phyloP scores from a whole-genome alignment of 202 grass and related monocot genomes.

The Zoysia matrella region DNA sequence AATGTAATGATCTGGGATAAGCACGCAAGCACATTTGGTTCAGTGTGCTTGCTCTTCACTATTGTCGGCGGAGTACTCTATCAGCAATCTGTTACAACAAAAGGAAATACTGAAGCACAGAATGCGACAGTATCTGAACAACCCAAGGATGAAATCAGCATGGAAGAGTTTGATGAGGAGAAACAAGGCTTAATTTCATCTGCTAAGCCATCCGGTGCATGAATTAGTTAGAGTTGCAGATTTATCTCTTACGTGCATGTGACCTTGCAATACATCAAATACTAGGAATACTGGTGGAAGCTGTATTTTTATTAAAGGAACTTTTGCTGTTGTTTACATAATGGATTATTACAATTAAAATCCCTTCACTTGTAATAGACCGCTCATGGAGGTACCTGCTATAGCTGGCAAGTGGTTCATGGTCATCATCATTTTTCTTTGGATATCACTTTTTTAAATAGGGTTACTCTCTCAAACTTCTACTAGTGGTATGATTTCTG shows the following conservation, averaged over 20 bases:
- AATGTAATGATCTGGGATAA: slow-evolving; percentile 97
- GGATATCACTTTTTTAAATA: background rate
- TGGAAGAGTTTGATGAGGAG: slow-evolving; percentile 46
- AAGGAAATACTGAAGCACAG: slow-evolving; percentile 35
- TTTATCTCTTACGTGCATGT: slow-evolving; percentile 2
- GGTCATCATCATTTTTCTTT: background rate
- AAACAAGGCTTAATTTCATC: slow-evolving; percentile 49
- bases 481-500: background rate
- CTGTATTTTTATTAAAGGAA: background rate
- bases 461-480: background rate
- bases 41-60: slow-evolving; percentile 70
- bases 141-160: slow-evolving; percentile 9
- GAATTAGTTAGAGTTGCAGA: slow-evolving; percentile 14
- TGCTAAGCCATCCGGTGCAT: slow-evolving; percentile 3
- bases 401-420: slow-evolving; percentile 16
- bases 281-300: background rate
- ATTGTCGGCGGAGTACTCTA: slow-evolving; percentile 81
- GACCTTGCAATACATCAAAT: slow-evolving; percentile 15
- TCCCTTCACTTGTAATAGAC: slow-evolving; percentile 14
- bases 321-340: background rate
- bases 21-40: slow-evolving; percentile 56
- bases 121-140: slow-evolving; percentile 1
- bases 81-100: slow-evolving; percentile 74
- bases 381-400: slow-evolving; percentile 19
- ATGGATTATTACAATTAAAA: background rate